Percentiles rank a stretch among this genome's conserved stretches.
These are phyloP conservation scores for Chenopodium suecicum DNA, from an alignment of 148 eudicot species.

Conservation along the genomic window DNA sequence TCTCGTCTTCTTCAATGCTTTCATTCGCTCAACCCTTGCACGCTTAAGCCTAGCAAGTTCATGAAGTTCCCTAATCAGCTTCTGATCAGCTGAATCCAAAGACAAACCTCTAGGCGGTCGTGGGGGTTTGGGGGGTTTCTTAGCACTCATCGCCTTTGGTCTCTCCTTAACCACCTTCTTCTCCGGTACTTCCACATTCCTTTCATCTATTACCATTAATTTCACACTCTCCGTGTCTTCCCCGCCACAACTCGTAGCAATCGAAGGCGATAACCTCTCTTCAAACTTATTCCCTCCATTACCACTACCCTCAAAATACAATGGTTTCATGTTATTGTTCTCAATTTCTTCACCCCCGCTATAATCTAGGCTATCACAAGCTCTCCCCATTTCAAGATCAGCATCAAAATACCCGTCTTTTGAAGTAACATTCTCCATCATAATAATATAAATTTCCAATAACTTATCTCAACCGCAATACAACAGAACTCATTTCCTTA, in stretches of 20 bases:
- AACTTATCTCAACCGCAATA: conserved; percentile 6
- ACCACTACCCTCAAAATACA: background rate
- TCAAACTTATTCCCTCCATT: conserved; percentile 29
- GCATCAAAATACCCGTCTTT: conserved; percentile 32
- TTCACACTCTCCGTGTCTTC: conserved; percentile 30
- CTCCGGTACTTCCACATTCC: conserved; percentile 28
- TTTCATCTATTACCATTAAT: conserved; percentile 35
- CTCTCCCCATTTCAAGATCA: conserved; percentile 63
- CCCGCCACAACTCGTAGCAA: conserved; percentile 17
- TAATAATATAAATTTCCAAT: conserved; percentile 14
- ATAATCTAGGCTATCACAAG: conserved; percentile 16
- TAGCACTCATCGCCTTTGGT: conserved; percentile 58
- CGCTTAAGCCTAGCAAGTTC: conserved; percentile 73
- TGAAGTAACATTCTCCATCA: conserved; percentile 39
- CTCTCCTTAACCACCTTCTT: conserved; percentile 49
- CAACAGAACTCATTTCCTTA: conserved; percentile 16
- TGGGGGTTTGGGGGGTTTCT: conserved; percentile 79
- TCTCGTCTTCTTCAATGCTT: conserved; percentile 78
- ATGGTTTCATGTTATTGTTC: conserved; percentile 17
- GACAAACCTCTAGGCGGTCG: conserved; percentile 75
- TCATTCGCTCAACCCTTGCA: conserved; percentile 72
- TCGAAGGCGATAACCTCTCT: conserved; percentile 19
- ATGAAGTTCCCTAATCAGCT: conserved; percentile 73
- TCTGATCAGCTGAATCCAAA: conserved; percentile 80
- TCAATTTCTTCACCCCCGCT: conserved; percentile 22